phyloP scores from a whole-genome alignment of 1,284 basidiomycete genomes.

The Puccinia coronata region DNA sequence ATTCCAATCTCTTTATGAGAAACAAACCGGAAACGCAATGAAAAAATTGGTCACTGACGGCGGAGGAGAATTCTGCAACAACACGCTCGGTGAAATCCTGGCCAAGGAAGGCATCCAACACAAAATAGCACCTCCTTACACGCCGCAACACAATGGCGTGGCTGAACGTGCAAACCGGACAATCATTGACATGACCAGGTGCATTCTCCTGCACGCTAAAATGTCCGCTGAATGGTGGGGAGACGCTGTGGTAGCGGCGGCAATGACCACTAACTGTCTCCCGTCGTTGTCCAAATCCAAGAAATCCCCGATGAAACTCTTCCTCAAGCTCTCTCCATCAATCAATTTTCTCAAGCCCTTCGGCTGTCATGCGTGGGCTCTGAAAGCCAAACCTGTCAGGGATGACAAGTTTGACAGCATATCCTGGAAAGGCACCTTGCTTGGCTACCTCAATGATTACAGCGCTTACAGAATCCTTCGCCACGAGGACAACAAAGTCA shows the following conservation, averaged over 20 bases:
- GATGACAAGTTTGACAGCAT: no score
- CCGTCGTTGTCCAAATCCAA: background rate
- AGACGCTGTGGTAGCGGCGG: background rate
- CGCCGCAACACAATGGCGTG: background rate
- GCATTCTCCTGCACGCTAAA: background rate
- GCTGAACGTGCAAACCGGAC: background rate
- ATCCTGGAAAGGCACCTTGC: no score
- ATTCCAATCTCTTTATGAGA: background rate
- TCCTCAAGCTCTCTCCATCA: no score
- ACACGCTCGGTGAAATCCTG: background rate
- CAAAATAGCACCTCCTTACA: background rate
- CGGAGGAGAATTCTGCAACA: background rate
- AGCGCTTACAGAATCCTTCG: no score
- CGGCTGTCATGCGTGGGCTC: no score
- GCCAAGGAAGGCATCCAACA: background rate
- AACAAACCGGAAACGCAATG: background rate
- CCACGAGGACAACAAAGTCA: no score
- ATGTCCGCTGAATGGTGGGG: background rate
- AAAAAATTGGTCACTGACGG: slow-evolving; percentile 5
- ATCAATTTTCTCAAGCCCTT: no score
- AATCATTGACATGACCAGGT: background rate
- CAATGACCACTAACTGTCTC: background rate
- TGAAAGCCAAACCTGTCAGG: no score
- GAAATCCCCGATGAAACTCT: no score
- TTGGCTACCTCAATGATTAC: no score